A percentile compares a stretch with the other conserved stretches of the same genome.
Conservation (phyloP, 164 flowering plant species). For the Magnolia changhungtana region DNA sequence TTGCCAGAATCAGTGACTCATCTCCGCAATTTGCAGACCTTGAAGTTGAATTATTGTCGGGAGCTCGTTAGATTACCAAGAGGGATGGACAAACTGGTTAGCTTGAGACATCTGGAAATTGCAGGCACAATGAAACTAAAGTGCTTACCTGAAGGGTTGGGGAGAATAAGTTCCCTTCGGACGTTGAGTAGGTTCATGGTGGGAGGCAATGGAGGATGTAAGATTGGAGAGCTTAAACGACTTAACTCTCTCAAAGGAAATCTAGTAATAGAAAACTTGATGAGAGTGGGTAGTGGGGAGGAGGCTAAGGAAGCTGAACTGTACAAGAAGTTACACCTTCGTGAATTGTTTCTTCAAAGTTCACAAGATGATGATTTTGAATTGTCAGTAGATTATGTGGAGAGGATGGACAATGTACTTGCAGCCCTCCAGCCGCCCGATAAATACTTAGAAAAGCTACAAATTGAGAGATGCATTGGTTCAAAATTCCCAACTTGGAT, state of each 20-base stretch:
- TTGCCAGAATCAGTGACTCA: conserved; percentile 18
- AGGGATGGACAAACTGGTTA: background rate
- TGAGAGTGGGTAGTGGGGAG: background rate
- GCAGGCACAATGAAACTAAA: background rate
- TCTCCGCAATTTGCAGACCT: conserved; percentile 1
- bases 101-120: conserved; percentile 9
- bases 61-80: background rate
- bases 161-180: background rate
- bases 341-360: background rate
- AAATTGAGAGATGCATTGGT: background rate
- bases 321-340: background rate
- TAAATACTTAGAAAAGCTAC: background rate
- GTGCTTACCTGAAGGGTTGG: background rate
- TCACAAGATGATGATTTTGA: background rate
- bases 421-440: background rate
- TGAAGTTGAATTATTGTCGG: conserved; percentile 13
- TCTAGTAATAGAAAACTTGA: background rate
- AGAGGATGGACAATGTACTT: background rate
- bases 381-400: background rate
- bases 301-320: background rate
- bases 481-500: background rate
- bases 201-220: background rate
- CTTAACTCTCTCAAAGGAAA: background rate
- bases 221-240: background rate
- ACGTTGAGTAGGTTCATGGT: background rate